These are phyloP conservation scores for Phytopythium helicoides DNA, from an alignment of 352 stramenopile species.

Conservation along the genomic window DNA sequence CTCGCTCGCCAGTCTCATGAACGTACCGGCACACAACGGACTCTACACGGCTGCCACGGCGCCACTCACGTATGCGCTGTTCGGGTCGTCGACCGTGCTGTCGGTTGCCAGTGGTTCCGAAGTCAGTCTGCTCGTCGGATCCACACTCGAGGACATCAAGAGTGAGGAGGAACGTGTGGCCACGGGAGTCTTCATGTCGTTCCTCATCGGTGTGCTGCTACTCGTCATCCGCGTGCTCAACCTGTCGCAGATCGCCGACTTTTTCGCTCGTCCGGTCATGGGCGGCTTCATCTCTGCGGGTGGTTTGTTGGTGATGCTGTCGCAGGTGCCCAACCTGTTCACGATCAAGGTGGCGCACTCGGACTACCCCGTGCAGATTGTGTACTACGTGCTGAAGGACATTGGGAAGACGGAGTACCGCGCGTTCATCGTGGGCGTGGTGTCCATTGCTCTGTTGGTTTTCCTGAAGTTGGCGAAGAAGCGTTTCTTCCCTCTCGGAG, in stretches of 20 bases:
- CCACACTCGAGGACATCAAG: conserved; percentile 49
- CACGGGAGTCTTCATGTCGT: conserved; percentile 44
- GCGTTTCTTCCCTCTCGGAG: conserved; percentile 15
- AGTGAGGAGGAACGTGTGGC: conserved; percentile 34
- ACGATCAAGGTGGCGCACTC: conserved; percentile 69
- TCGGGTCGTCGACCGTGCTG: conserved; percentile 78
- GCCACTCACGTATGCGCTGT: conserved; percentile 82
- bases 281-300: conserved; percentile 88
- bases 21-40: conserved; percentile 83
- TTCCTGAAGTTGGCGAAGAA: conserved; percentile 20
- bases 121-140: conserved; percentile 52
- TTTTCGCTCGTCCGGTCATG: conserved; percentile 88
- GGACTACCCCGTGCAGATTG: conserved; percentile 66
- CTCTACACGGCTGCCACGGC: conserved; percentile 87
- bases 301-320: conserved; percentile 87
- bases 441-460: conserved; percentile 18
- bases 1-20: conserved; percentile 85
- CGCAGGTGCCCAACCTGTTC: conserved; percentile 83
- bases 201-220: conserved; percentile 77
- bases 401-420: conserved; percentile 59
- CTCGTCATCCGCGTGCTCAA: conserved; percentile 72
- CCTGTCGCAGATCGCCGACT: conserved; percentile 84
- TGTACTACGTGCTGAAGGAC: conserved; percentile 49
- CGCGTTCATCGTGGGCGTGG: conserved; percentile 8
- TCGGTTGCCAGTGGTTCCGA: conserved; percentile 74